Evolutionary conservation across 2,329 filamentous ascomycete species (phyloP).

Genomic region (Fusarium subtropicale): DNA sequence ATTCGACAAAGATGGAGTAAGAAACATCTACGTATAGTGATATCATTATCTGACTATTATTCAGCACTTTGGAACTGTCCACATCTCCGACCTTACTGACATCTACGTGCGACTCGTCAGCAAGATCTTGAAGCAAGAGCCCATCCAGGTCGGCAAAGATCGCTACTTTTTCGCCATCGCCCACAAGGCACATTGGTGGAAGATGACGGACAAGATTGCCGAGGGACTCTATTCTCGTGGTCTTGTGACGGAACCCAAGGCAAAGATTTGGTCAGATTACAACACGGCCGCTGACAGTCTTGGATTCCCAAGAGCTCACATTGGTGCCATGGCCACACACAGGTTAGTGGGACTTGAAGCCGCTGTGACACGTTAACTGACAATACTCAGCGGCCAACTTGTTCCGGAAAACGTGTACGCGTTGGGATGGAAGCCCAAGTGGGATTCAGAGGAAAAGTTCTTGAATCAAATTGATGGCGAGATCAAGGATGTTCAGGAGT

Average conservation of each 20-base stretch:
- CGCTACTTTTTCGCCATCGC: conserved; percentile 52
- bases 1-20: conserved; percentile 50
- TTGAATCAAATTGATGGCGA: conserved; percentile 19
- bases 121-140: conserved; percentile 47
- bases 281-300: conserved; percentile 49
- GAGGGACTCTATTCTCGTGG: conserved; percentile 45
- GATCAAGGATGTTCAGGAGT: conserved; percentile 19
- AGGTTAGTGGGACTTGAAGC: background rate
- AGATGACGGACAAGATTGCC: conserved; percentile 47
- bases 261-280: conserved; percentile 48
- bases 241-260: conserved; percentile 44
- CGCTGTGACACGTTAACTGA: background rate
- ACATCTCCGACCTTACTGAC: conserved; percentile 50
- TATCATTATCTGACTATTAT: background rate
- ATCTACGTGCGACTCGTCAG: conserved; percentile 48
- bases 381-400: conserved; percentile 2
- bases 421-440: conserved; percentile 30
- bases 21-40: conserved; percentile 2
- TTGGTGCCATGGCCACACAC: conserved; percentile 25
- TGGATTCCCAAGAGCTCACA: conserved; percentile 44
- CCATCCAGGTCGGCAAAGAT: conserved; percentile 46
- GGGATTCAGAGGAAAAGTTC: conserved; percentile 17
- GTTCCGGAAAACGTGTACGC: conserved; percentile 6
- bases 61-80: conserved; percentile 44
- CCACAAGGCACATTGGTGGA: conserved; percentile 48